phyloP scores from a whole-genome alignment of 495 filamentous ascomycete species.

The Podospora tetraspora region DNA sequence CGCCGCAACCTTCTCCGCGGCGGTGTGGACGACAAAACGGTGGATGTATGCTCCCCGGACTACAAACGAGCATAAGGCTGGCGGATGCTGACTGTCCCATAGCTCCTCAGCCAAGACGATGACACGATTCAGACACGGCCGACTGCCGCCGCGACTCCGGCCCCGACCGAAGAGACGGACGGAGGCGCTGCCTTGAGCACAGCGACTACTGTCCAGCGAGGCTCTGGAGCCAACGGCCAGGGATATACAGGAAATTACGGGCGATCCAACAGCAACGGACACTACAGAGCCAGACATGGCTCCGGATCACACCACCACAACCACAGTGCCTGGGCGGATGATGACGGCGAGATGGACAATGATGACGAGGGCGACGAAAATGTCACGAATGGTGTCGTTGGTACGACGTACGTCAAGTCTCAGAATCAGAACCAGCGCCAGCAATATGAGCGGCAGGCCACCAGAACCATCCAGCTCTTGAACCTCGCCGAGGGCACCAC shows the following conservation, averaged over 20 bases:
- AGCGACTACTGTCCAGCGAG: conserved; percentile 3
- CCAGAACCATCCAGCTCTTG: conserved; percentile 58
- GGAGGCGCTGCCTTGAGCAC: conserved; percentile 27
- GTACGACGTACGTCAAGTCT: conserved; percentile 18
- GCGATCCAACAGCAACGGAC: background rate
- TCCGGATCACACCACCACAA: conserved; percentile 10
- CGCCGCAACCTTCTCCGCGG: conserved; percentile 56
- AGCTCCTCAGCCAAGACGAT: conserved; percentile 53
- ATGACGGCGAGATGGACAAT: conserved; percentile 24
- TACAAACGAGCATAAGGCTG: background rate
- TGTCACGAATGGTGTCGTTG: conserved; percentile 19
- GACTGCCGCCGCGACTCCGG: conserved; percentile 17
- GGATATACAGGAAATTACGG: background rate
- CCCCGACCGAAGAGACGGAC: conserved; percentile 15
- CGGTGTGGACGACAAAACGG: conserved; percentile 55
- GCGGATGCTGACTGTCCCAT: conserved; percentile 6
- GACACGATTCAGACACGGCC: conserved; percentile 17
- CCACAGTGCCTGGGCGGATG: conserved; percentile 23
- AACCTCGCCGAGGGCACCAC: conserved; percentile 60
- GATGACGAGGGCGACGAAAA: conserved; percentile 19
- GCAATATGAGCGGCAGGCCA: conserved; percentile 39
- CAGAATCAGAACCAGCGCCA: conserved; percentile 20
- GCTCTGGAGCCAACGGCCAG: conserved; percentile 1
- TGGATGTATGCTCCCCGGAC: conserved; percentile 46
- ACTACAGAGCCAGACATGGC: background rate